Evolutionary conservation across 371 early-diverging fungal species (phyloP).

Genomic region (Mortierella sp.): DNA sequence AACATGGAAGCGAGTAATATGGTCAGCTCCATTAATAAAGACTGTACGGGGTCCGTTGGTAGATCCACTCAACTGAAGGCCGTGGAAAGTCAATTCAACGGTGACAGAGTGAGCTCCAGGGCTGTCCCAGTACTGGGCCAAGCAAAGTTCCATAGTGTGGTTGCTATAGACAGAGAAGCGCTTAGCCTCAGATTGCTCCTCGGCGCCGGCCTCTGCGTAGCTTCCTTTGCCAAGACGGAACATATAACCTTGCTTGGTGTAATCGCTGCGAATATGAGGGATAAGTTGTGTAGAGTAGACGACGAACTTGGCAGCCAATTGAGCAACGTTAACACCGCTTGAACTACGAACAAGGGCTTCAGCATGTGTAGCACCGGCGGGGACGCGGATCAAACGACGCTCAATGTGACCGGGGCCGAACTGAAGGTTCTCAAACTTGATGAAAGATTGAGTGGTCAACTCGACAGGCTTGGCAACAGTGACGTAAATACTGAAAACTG

Average conservation of each 20-base stretch:
- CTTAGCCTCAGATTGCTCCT: constrained; percentile 68
- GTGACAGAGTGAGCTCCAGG: constrained; percentile 79
- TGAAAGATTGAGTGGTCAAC: constrained; percentile 61
- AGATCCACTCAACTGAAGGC: constrained; percentile 73
- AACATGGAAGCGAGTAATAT: constrained; percentile 81
- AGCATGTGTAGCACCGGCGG: constrained; percentile 83
- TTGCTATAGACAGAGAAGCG: constrained; percentile 79
- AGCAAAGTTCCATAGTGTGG: constrained; percentile 80
- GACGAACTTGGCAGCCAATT: constrained; percentile 50
- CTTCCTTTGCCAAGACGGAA: constrained; percentile 73
- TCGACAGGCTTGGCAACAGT: constrained; percentile 88
- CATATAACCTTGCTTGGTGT: constrained; percentile 68
- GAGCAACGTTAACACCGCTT: constrained; percentile 25
- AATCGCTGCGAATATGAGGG: constrained; percentile 77
- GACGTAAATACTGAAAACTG: constrained; percentile 89
- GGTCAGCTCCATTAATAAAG: constrained; percentile 73
- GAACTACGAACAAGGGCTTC: constrained; percentile 49
- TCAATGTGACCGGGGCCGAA: constrained; percentile 85
- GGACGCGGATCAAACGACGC: constrained; percentile 86
- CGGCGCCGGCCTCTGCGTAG: constrained; percentile 72
- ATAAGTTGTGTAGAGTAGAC: constrained; percentile 75
- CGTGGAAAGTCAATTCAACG: constrained; percentile 85
- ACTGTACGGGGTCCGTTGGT: constrained; percentile 58
- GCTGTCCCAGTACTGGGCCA: constrained; percentile 93
- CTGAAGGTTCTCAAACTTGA: constrained; percentile 67